Evolutionary conservation across 148 eudicot genomes (phyloP), one percentile per base, ranked within the genome.

Genomic region (Chenopodium album): DNA sequence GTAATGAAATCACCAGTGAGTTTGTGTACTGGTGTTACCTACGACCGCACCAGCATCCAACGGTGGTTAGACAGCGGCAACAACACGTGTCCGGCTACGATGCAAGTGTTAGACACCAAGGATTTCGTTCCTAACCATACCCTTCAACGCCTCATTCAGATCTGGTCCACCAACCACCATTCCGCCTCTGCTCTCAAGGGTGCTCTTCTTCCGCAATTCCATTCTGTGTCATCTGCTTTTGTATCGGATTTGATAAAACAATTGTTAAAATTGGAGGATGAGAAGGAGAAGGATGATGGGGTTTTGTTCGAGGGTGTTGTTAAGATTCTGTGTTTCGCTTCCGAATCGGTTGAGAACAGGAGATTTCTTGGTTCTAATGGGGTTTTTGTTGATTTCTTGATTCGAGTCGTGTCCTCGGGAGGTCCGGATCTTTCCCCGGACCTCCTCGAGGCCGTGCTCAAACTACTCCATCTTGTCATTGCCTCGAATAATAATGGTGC

Each of bases 51-150:
- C 65, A 85, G 86, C 86, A 93, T 93, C 88, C 92, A 93, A 71
- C 90, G 90, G 47, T 93, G 97, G 97, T 81, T 93, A 5, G 94
- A 91, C 71, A n/a, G 77, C 72, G 97, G 97, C 37, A 84, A 93
- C 82, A 88, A 91, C 88, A 91, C 93, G 11, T 93, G 97, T 75
- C 97, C 97, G 44, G 97, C 97, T 76, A 93, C 97, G 72, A 93
- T 93, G 97, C 97, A 93, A 73, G 83, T 89, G 13, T 89, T 93
- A 41, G 76, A 76, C 0, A 59, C 75, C 31, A 90, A 87, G 22
- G 92, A 91, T 28, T 78, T 92, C 19, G 87, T 92, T 59, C 94
- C 94, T 14, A 91, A 91, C 75, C 87, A 86, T 71, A 91, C 88
- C 41, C 93, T 93, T 31, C 94, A 89, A 17, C 92, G 94, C 22